phyloP scores from a whole-genome alignment of 305 asterid species.

The Fraxinus dipetala region DNA sequence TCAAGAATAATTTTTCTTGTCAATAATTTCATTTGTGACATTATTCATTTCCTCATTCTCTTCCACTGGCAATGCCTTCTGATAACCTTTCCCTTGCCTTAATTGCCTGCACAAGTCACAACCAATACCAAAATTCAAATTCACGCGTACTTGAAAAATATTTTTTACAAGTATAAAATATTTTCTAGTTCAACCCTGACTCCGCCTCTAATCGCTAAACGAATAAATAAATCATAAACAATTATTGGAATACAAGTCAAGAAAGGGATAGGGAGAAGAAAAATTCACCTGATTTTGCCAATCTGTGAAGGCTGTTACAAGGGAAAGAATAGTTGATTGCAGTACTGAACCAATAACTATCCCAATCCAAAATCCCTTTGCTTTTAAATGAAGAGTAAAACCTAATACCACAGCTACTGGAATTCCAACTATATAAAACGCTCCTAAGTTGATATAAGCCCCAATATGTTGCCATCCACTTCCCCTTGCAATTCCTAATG shows the following conservation, averaged over 20 bases:
- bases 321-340: constrained; percentile 27
- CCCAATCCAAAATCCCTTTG: constrained; percentile 43
- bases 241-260: neutral
- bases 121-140: neutral
- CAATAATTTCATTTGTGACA: too few relatives aligned
- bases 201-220: too few relatives aligned
- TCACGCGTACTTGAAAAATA: neutral
- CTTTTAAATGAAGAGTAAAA: constrained; percentile 25
- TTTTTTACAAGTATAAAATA: too few relatives aligned
- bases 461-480: constrained; percentile 56
- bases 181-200: too few relatives aligned
- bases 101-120: constrained; percentile 17
- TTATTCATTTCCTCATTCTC: neutral
- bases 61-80: neutral
- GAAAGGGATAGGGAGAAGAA: neutral
- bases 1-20: too few relatives aligned
- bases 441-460: constrained; percentile 41
- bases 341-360: constrained; percentile 28
- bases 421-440: constrained; percentile 40
- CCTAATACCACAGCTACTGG: constrained; percentile 36
- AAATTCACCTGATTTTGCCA: constrained; percentile 35
- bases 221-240: neutral
- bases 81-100: constrained; percentile 21
- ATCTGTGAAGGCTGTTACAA: constrained; percentile 32
- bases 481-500: constrained; percentile 47